Base-by-base conservation (phyloP, 371 early-diverging fungal genomes). In the Mucor irregularis region DNA sequence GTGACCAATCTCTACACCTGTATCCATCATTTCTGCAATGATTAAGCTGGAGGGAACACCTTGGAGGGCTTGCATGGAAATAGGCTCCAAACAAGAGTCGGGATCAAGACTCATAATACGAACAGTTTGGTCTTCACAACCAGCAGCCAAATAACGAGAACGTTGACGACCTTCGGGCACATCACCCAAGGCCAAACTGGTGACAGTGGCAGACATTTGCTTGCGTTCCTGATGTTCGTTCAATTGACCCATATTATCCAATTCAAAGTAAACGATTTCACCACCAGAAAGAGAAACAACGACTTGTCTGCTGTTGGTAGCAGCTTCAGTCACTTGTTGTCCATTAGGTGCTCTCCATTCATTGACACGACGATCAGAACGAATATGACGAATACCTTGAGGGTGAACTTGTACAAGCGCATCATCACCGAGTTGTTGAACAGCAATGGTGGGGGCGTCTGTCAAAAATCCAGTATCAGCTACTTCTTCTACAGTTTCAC, bases 401-500 rank as follows among this genome's bases (percentile, higher is more conserved):
- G 97, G 92, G 56, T 83, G 77, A 5, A 94, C 86, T 71, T 99
- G 99, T 38, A 98, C 81, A n/a, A 97, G 56, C 0, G 92, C 86
- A 70, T 92, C 93, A 51, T 91, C 93, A 2, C 92, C 95, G 2
- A 96, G 61, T 61, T 91, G 91, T 35, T 88, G 90, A 2, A 96
- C 90, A 9, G 83, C 82, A 28, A 98, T 68, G 0, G 98, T 97
- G 0, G 93, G 90, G 4, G 90, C 86, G 14, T 82, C 75, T 25
- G 84, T 84, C 43, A 91, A 60, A 61, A 98, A 88, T 3, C 95
- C 96, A 0, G 95, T 89, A 64, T 96, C 97, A 0, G 86, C 80
- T 4, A 93, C 94, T 72, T 97, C 98, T 64, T 94, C 96, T 3
- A 97, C 95, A 2, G 92, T 94, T 62, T 97, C 98, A 4, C 94